Conservation (phyloP, 2,329 filamentous ascomycete species). For the Venturiaceae sp. region DNA sequence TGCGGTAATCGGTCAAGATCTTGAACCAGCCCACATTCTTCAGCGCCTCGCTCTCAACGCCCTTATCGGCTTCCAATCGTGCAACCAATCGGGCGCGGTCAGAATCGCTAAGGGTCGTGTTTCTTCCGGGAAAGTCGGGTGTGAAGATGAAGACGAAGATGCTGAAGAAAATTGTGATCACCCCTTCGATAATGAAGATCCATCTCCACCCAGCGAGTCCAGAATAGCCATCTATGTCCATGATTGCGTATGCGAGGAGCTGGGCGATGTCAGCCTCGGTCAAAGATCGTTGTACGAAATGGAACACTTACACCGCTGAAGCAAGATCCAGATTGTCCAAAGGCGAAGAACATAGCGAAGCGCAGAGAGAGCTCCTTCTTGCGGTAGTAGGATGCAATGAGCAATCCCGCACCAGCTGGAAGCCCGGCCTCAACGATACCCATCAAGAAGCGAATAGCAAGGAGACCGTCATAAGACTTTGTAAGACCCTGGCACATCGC, state of each 20-base stretch:
- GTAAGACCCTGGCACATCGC: not conserved
- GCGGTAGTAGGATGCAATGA: not conserved
- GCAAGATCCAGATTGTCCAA: not conserved
- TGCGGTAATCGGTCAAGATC: not conserved
- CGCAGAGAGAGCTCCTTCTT: not conserved
- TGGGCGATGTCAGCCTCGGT: not conserved
- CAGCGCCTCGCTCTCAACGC: not conserved
- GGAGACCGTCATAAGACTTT: not conserved
- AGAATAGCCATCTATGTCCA: conserved; percentile 20
- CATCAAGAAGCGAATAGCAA: not conserved
- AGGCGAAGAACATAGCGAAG: not conserved
- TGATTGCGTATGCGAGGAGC: conserved; percentile 11
- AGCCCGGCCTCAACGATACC: not conserved
- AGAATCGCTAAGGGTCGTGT: not conserved
- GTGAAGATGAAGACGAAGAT: conserved; percentile 5
- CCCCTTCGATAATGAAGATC: conserved; percentile 11
- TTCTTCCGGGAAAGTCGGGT: not conserved
- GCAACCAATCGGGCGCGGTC: not conserved
- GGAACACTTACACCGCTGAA: not conserved
- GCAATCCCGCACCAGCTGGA: not conserved
- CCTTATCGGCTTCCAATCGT: conserved; percentile 2
- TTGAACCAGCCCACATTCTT: not conserved
- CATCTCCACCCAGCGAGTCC: conserved; percentile 8
- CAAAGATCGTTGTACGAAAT: not conserved
- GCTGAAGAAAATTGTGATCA: conserved; percentile 6